Evolutionary conservation across 192 early-diverging fungal genomes (phyloP).

Genomic region (Chytriomyces hyalinus): DNA sequence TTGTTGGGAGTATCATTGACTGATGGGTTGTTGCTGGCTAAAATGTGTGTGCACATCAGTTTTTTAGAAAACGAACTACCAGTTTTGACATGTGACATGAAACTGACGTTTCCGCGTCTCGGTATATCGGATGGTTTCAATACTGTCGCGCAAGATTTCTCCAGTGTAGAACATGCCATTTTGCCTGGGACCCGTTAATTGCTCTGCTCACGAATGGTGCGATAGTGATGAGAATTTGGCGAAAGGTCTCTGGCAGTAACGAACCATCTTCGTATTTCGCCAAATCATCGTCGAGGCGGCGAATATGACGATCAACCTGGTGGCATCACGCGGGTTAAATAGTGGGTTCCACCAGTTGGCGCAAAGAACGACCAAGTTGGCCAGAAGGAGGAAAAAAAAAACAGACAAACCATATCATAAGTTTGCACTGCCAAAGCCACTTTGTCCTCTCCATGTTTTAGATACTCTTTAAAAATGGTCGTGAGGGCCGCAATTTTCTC

Average conservation of each 20-base stretch:
- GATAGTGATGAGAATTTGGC: background rate
- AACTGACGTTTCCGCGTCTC: background rate
- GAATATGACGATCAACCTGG: slow-evolving; percentile 86
- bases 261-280: slow-evolving; percentile 80
- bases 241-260: background rate
- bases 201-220: slow-evolving; percentile 47
- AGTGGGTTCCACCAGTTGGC: background rate
- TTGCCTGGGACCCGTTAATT: slow-evolving; percentile 65
- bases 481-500: slow-evolving; percentile 60
- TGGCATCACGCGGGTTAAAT: background rate
- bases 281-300: slow-evolving; percentile 89
- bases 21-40: background rate
- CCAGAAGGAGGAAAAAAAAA: background rate
- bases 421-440: slow-evolving; percentile 91
- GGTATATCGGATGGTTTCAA: background rate
- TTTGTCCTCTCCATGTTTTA: slow-evolving; percentile 92
- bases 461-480: slow-evolving; percentile 68
- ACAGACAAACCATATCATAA: slow-evolving; percentile 78
- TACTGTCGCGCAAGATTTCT: background rate
- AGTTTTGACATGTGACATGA: no score
- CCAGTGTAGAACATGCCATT: background rate
- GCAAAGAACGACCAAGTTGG: slow-evolving; percentile 1
- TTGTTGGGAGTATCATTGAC: slow-evolving; percentile 4
- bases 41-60: no score
- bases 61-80: no score